Evolutionary conservation across 345 rosid genomes (phyloP).

Genomic region (Tarenaya hassleriana): DNA sequence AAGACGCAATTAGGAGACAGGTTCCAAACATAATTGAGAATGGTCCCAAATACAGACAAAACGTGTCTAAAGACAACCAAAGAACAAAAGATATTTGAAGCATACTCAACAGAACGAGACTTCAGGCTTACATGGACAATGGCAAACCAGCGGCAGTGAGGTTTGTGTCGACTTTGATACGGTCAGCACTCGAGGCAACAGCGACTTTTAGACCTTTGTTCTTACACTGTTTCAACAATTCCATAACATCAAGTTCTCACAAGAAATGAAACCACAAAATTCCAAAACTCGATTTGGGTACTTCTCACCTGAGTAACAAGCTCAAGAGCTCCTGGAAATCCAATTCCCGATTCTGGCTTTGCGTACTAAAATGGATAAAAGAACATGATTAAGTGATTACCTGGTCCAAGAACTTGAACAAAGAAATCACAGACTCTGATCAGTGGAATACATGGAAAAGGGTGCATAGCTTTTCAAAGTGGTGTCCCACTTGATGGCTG

Average conservation of each 20-base stretch:
- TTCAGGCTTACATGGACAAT: conserved; percentile 49
- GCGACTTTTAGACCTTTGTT: conserved; percentile 84
- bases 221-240: conserved; percentile 55
- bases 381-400: not conserved
- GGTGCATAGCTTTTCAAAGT: not conserved
- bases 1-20: not conserved
- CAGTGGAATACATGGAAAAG: not conserved
- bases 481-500: not conserved
- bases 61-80: too few species aligned
- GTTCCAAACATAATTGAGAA: too few species aligned
- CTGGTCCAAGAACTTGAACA: not conserved
- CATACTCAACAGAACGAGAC: not conserved
- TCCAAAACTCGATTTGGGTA: not conserved
- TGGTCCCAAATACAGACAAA: too few species aligned
- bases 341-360: conserved; percentile 90
- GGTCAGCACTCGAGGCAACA: conserved; percentile 96
- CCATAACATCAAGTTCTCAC: not conserved
- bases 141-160: conserved; percentile 82
- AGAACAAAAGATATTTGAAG: not conserved
- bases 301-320: conserved; percentile 70
- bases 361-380: conserved; percentile 49
- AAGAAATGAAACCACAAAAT: not conserved
- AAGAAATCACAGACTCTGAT: not conserved
- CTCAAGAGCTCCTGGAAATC: conserved; percentile 91
- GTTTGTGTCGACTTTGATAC: conserved; percentile 92